Conservation (phyloP, 345 rosid species). For the Eucalyptus shirleyi region DNA sequence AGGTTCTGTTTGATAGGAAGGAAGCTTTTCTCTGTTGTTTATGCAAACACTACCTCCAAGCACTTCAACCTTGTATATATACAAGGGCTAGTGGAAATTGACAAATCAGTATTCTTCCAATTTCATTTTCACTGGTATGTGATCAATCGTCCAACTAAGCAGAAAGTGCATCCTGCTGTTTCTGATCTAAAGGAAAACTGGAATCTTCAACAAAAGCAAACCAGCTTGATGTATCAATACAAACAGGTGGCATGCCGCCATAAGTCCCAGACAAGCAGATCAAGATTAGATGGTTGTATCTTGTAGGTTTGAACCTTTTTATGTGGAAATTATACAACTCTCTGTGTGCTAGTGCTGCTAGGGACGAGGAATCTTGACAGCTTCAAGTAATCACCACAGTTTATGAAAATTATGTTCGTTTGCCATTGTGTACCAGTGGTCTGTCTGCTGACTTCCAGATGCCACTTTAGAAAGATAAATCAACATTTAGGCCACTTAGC, state of each 20-base stretch:
- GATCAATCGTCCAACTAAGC: background rate
- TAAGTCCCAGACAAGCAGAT: background rate
- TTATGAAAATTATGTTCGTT: background rate
- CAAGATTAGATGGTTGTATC: background rate
- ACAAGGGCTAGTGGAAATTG: background rate
- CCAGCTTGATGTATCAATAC: background rate
- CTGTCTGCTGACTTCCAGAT: background rate
- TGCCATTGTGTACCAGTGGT: background rate
- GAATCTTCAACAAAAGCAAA: background rate
- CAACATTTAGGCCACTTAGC: background rate
- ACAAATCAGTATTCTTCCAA: background rate
- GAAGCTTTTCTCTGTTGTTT: background rate
- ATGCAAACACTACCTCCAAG: background rate
- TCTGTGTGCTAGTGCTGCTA: background rate
- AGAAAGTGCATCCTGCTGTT: background rate
- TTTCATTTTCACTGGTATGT: background rate
- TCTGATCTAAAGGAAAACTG: background rate
- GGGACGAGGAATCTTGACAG: background rate
- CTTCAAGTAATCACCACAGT: background rate
- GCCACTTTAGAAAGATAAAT: background rate
- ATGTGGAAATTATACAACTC: background rate
- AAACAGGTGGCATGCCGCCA: background rate
- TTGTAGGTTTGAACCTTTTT: background rate
- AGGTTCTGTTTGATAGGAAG: background rate
- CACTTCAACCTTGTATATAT: background rate